Conservation (phyloP, 257 asterid genomes). For the Penstemon eatonii region DNA sequence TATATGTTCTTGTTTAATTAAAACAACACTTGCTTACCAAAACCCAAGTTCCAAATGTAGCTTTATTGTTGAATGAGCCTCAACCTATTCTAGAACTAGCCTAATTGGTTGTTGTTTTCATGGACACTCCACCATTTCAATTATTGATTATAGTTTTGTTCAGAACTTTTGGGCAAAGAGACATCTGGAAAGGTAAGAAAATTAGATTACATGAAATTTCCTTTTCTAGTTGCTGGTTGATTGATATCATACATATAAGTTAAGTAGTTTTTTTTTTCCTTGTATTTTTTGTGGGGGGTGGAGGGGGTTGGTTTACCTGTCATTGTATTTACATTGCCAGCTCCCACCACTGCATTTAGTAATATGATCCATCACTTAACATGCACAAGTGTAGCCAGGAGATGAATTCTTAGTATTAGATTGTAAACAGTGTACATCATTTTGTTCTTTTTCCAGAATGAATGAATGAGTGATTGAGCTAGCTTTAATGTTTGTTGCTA, state of each 20-base stretch:
- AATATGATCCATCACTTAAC: background rate
- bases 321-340: background rate
- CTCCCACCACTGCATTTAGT: background rate
- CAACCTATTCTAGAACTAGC: background rate
- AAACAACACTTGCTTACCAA: too few species aligned
- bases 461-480: background rate
- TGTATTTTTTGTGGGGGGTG: too few species aligned
- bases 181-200: constrained; percentile 19
- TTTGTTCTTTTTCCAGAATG: constrained; percentile 5
- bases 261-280: background rate
- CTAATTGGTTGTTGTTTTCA: constrained; percentile 7
- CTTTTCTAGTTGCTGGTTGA: background rate
- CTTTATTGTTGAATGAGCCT: background rate
- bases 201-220: background rate
- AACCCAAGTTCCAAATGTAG: too few species aligned
- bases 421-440: constrained; percentile 17
- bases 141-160: constrained; percentile 1
- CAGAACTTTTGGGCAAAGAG: constrained; percentile 11
- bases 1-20: too few species aligned
- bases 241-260: background rate
- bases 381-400: constrained; percentile 18
- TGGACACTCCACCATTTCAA: constrained; percentile 23
- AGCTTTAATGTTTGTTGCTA: background rate
- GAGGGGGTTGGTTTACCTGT: background rate
- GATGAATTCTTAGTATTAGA: background rate